phyloP scores from a whole-genome alignment of 2,329 filamentous ascomycete species.

The Pseudogymnoascus sp. region DNA sequence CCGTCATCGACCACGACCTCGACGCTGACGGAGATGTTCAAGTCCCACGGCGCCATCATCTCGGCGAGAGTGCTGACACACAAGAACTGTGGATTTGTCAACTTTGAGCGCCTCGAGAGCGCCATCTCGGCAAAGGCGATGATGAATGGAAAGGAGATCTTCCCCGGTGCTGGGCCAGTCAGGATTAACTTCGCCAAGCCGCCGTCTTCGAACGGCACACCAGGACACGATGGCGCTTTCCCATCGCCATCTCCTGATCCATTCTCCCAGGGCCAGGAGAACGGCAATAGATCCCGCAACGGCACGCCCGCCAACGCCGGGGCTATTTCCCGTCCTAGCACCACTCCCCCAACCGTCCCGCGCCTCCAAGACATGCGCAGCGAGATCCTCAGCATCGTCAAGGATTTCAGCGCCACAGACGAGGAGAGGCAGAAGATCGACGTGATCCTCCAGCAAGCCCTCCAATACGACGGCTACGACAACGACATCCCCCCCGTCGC shows the following conservation, averaged over 20 bases:
- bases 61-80: conserved; percentile 91
- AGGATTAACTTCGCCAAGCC: conserved; percentile 97
- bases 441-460: conserved; percentile 64
- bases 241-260: conserved; percentile 88
- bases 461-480: conserved; percentile 62
- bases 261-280: conserved; percentile 50
- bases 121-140: conserved; percentile 79
- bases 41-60: conserved; percentile 80
- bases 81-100: conserved; percentile 98
- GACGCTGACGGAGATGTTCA: conserved; percentile 90
- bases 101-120: conserved; percentile 86
- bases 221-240: conserved; percentile 78
- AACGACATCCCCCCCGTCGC: conserved; percentile 83
- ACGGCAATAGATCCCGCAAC: conserved; percentile 29
- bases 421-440: conserved; percentile 69
- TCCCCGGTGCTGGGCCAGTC: conserved; percentile 89
- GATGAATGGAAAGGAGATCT: conserved; percentile 96
- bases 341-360: conserved; percentile 56
- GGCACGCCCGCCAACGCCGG: conserved; percentile 31
- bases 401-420: conserved; percentile 75
- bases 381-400: conserved; percentile 79
- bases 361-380: conserved; percentile 67
- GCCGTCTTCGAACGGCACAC: conserved; percentile 79
- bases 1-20: conserved; percentile 94
- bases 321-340: conserved; percentile 33